These are phyloP conservation scores for Candida pseudocylindracea DNA, from an alignment of 1,139 yeast species.

Conservation along the genomic window DNA sequence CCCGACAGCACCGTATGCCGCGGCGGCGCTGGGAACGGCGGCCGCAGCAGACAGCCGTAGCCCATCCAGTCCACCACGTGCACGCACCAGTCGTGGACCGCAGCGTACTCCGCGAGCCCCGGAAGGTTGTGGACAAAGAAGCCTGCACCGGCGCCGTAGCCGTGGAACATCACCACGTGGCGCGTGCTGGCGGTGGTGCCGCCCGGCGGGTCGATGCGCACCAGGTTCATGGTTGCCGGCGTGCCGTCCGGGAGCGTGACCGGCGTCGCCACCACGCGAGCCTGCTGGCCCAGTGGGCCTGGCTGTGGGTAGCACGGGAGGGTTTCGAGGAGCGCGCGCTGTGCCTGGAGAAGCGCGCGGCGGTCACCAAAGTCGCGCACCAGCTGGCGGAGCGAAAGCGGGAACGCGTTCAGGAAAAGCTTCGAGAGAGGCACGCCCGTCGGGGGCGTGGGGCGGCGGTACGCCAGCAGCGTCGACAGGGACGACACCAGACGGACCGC, in stretches of 20 bases:
- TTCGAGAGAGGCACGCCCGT: constrained; percentile 35
- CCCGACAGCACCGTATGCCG: no score
- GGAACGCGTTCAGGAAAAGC: constrained; percentile 30
- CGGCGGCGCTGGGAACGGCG: constrained; percentile 5
- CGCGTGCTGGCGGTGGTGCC: constrained; percentile 4
- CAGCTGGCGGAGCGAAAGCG: constrained; percentile 29
- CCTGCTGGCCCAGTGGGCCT: constrained; percentile 11
- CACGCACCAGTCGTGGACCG: constrained; percentile 27
- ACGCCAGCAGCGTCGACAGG: no score
- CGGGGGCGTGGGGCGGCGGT: constrained; percentile 25
- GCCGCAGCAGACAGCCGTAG: constrained; percentile 53
- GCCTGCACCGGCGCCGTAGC: constrained; percentile 69
- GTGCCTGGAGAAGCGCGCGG: constrained; percentile 20
- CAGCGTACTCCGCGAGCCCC: constrained; percentile 8
- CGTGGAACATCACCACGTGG: constrained; percentile 49
- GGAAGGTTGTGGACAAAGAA: constrained; percentile 42
- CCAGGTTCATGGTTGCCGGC: no score
- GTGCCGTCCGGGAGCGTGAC: constrained; percentile 7
- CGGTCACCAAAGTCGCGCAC: constrained; percentile 22
- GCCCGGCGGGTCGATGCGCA: no score
- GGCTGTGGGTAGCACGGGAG: constrained; percentile 17
- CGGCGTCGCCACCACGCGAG: constrained; percentile 12
- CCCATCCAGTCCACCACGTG: constrained; percentile 62
- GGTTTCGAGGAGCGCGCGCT: constrained; percentile 23
- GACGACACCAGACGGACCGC: no score